Conservation (phyloP, 495 filamentous ascomycete species). For the Penicillium canescens region DNA sequence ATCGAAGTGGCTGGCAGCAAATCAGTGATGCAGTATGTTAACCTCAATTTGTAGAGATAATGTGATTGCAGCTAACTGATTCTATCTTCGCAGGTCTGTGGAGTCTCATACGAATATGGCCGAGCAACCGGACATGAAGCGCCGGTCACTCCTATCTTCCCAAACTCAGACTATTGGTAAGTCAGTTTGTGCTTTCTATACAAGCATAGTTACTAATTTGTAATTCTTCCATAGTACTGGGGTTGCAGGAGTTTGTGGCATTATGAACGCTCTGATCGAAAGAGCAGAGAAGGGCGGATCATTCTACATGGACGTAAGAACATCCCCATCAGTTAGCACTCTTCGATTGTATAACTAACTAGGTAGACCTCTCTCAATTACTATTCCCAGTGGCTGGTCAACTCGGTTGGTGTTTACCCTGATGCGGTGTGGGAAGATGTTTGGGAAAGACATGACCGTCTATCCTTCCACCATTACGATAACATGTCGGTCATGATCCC, state of each 20-base stretch:
- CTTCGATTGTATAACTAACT: neutral
- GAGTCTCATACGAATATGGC: constrained; percentile 18
- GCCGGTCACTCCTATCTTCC: constrained; percentile 20
- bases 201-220: neutral
- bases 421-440: constrained; percentile 12
- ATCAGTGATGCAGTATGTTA: constrained; percentile 45
- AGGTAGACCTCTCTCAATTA: constrained; percentile 23
- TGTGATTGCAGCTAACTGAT: neutral
- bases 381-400: constrained; percentile 29
- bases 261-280: constrained; percentile 32
- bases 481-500: constrained; percentile 11
- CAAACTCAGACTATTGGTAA: constrained; percentile 23
- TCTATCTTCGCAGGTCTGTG: constrained; percentile 5
- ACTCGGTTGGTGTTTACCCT: constrained; percentile 11
- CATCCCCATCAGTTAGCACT: neutral
- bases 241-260: constrained; percentile 21
- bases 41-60: neutral
- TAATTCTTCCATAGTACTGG: constrained; percentile 21
- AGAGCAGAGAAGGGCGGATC: constrained; percentile 35
- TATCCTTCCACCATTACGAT: constrained; percentile 12
- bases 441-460: constrained; percentile 3
- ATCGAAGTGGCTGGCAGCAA: constrained; percentile 57
- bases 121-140: constrained; percentile 29
- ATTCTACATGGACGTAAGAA: constrained; percentile 22
- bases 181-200: neutral